Evolutionary conservation across 139 green algal genomes (phyloP).

Genomic region (Ettlia oleoabundans): DNA sequence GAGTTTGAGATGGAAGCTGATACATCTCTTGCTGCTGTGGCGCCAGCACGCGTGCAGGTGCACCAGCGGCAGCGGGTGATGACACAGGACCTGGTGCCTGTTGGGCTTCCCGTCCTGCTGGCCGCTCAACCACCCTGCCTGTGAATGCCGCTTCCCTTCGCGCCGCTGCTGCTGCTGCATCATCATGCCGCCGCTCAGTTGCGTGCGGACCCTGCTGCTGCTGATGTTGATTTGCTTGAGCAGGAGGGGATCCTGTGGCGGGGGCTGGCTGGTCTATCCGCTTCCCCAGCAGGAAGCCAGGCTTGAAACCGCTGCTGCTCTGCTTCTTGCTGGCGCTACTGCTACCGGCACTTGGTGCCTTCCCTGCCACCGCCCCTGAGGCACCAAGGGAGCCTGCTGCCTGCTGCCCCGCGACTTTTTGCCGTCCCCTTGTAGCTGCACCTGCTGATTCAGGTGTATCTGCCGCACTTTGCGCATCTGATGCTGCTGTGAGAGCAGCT

Average conservation of each 20-base stretch:
- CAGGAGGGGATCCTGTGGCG: background rate
- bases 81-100: background rate
- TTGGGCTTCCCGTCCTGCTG: background rate
- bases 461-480: background rate
- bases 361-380: background rate
- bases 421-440: background rate
- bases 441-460: too few species aligned
- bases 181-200: background rate
- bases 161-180: background rate
- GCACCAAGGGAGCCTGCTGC: background rate
- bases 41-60: too few species aligned
- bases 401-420: background rate
- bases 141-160: slow-evolving; percentile 3
- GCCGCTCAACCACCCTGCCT: slow-evolving; percentile 14
- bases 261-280: background rate
- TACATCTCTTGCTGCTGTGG: background rate
- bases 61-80: background rate
- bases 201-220: background rate
- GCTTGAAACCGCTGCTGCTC: slow-evolving; percentile 19
- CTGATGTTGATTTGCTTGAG: background rate
- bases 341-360: background rate
- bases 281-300: slow-evolving; percentile 22
- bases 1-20: background rate
- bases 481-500: background rate
- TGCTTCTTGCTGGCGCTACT: background rate